These are phyloP conservation scores for Gossypium schwendimanii DNA, from an alignment of 441 rosid genomes.

Conservation along the genomic window DNA sequence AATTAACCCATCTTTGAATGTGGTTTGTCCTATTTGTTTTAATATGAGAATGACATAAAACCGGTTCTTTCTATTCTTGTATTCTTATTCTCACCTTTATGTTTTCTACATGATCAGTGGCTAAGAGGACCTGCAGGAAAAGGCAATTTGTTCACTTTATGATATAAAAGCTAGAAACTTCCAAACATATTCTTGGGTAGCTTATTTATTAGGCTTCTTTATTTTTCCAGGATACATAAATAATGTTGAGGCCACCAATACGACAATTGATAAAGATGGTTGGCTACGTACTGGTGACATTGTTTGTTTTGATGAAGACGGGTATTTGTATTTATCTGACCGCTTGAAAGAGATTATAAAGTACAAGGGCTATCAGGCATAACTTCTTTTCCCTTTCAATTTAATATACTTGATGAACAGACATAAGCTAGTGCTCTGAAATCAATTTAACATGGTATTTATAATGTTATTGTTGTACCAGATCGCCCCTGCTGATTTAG, in stretches of 20 bases:
- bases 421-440: not conserved
- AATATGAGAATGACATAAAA: not conserved
- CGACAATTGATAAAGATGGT: conserved; percentile 48
- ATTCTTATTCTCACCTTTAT: not conserved
- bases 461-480: conserved; percentile 18
- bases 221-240: conserved; percentile 53
- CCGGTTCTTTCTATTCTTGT: not conserved
- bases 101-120: not conserved
- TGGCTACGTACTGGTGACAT: conserved; percentile 94
- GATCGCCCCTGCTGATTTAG: conserved; percentile 90
- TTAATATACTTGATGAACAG: conserved; percentile 1
- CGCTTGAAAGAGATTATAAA: conserved; percentile 82
- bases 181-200: not conserved
- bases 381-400: not conserved
- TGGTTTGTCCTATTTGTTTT: not conserved
- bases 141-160: not conserved
- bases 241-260: conserved; percentile 50
- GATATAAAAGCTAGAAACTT: not conserved
- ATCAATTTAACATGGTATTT: not conserved
- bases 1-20: not conserved
- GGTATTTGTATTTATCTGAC: conserved; percentile 53
- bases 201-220: not conserved
- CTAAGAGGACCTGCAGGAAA: no score
- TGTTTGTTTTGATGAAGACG: conserved; percentile 61
- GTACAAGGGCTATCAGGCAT: conserved; percentile 87